phyloP scores from a whole-genome alignment of 306 rosid species.

The Erythrophleum fordii region DNA sequence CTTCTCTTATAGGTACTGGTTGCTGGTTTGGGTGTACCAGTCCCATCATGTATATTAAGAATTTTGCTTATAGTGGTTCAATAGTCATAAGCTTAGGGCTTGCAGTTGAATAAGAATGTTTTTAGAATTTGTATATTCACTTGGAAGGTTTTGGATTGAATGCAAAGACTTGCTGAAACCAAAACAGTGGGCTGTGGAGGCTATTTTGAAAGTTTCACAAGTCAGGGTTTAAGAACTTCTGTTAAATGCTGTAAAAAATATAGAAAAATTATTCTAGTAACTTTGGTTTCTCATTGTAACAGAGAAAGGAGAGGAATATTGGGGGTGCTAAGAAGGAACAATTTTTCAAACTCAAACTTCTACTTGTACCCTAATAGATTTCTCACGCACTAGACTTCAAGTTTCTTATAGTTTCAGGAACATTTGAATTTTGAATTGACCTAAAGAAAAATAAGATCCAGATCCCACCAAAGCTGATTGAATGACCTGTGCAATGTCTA shows the following conservation, averaged over 20 bases:
- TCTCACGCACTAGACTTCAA: background rate
- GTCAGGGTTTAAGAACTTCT: background rate
- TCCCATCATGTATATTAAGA: background rate
- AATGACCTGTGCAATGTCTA: slow-evolving; percentile 22
- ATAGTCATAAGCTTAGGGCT: background rate
- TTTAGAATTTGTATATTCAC: background rate
- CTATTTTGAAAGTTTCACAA: background rate
- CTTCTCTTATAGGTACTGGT: too few species aligned
- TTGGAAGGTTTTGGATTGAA: background rate
- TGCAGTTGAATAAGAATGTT: background rate
- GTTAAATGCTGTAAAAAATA: background rate
- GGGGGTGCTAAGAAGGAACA: background rate
- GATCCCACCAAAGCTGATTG: slow-evolving; percentile 27
- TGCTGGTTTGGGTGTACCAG: too few species aligned
- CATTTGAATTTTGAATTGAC: slow-evolving; percentile 16
- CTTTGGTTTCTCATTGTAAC: background rate
- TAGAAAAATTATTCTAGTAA: background rate
- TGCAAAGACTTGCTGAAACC: background rate
- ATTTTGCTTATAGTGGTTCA: background rate
- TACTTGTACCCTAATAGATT: slow-evolving; percentile 21
- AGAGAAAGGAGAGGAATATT: background rate
- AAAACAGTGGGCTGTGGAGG: background rate
- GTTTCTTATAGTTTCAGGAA: slow-evolving; percentile 16
- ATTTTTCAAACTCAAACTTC: background rate
- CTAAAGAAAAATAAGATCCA: slow-evolving; percentile 14